A percentile compares a stretch with the other conserved stretches of the same genome.
These are phyloP conservation scores for Wickerhamiella hasegawae DNA, from an alignment of 805 yeast species.

Conservation along the genomic window DNA sequence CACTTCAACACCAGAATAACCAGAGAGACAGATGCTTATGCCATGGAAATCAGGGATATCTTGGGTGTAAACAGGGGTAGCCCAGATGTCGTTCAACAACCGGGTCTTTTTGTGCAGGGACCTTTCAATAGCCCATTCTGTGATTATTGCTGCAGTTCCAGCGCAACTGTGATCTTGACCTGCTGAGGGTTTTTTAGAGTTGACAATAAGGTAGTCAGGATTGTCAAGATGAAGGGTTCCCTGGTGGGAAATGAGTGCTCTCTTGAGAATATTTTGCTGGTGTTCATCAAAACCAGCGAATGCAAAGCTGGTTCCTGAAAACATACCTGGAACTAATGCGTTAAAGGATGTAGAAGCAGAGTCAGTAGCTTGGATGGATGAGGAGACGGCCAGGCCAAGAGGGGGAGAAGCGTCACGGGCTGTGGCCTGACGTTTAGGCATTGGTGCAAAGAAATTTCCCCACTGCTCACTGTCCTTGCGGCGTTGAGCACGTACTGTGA, in stretches of 20 bases:
- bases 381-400: not conserved
- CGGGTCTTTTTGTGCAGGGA: conserved; percentile 40
- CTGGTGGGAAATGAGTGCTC: conserved; percentile 30
- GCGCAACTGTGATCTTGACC: conserved; percentile 5
- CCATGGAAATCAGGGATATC: conserved; percentile 16
- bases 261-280: conserved; percentile 25
- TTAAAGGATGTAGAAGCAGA: not conserved
- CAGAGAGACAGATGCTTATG: conserved; percentile 39
- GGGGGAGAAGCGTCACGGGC: too few relatives aligned
- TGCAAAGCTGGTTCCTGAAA: conserved; percentile 28
- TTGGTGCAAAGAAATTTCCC: not conserved
- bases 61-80: conserved; percentile 23
- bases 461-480: not conserved
- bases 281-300: conserved; percentile 27
- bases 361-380: not conserved
- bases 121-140: conserved; percentile 75
- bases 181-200: conserved; percentile 17
- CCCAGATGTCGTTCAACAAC: conserved; percentile 43
- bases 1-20: conserved; percentile 63
- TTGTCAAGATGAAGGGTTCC: conserved; percentile 22
- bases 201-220: conserved; percentile 12
- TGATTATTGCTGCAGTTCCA: conserved; percentile 27
- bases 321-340: conserved; percentile 19
- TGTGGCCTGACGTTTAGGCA: too few relatives aligned
- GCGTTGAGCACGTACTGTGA: not conserved